Conservation (phyloP, 441 rosid species). For the Populus hybrid region DNA sequence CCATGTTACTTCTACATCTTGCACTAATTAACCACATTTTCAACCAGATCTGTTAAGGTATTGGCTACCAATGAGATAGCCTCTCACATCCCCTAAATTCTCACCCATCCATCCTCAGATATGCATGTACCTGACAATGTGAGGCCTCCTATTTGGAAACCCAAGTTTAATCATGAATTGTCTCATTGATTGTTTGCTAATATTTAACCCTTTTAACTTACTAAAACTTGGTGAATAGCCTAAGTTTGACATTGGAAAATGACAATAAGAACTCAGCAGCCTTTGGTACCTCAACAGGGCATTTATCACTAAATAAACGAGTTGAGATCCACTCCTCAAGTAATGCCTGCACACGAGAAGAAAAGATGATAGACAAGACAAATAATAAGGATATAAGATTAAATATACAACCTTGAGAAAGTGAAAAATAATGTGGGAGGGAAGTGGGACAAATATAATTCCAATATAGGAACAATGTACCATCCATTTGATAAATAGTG, state of each 20-base stretch:
- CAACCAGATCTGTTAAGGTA: neutral
- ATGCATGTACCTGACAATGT: neutral
- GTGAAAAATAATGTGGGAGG: neutral
- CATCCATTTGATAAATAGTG: neutral
- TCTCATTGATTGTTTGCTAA: neutral
- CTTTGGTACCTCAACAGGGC: constrained; percentile 53
- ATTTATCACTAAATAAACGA: constrained; percentile 56
- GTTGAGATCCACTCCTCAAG: constrained; percentile 91
- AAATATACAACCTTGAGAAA: neutral
- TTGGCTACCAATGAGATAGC: neutral
- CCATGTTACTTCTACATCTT: neutral
- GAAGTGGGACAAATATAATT: neutral
- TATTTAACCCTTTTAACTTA: neutral
- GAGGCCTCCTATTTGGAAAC: neutral
- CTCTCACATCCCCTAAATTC: neutral
- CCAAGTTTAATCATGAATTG: neutral
- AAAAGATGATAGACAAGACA: constrained; percentile 5
- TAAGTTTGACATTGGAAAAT: neutral
- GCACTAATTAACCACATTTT: neutral
- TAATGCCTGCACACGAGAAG: constrained; percentile 55
- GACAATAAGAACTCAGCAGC: constrained; percentile 1
- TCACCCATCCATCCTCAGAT: neutral
- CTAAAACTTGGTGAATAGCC: neutral
- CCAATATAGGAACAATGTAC: neutral
- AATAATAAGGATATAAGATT: neutral